Conservation (phyloP, 192 early-diverging fungal species). For the Podila clonocystis region DNA sequence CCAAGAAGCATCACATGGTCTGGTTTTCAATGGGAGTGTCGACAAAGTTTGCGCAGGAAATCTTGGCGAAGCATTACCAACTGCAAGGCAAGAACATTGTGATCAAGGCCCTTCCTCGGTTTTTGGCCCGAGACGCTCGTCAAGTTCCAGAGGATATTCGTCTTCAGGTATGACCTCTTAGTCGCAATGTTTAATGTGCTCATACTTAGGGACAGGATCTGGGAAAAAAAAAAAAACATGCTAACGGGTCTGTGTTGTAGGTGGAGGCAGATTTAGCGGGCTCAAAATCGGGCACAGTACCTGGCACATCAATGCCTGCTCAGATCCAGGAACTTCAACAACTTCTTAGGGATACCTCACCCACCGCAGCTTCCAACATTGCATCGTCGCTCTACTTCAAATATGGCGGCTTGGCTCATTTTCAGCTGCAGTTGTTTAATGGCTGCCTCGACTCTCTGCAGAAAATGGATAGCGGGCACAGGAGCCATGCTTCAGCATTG, state of each 20-base stretch:
- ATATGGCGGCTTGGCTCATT: conserved; percentile 33
- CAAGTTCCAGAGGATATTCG: conserved; percentile 48
- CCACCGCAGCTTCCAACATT: conserved; percentile 16
- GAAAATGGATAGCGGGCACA: conserved; percentile 11
- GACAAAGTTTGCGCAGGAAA: conserved; percentile 37
- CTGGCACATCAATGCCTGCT: conserved; percentile 9
- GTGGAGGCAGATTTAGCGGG: conserved; percentile 25
- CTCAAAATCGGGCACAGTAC: conserved; percentile 2
- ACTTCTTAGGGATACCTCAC: conserved; percentile 14
- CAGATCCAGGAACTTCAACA: conserved; percentile 30
- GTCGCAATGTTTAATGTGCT: too few species aligned
- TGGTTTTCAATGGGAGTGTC: conserved; percentile 58
- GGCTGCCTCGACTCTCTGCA: conserved; percentile 28
- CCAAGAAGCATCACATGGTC: conserved; percentile 57
- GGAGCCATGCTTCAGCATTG: neutral
- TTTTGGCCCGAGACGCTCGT: conserved; percentile 27
- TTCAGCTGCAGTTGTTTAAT: conserved; percentile 26
- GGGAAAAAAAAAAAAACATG: too few species aligned
- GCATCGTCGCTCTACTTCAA: conserved; percentile 19
- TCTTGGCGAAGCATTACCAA: conserved; percentile 42
- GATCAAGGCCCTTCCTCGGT: conserved; percentile 30
- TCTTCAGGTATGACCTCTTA: conserved; percentile 2
- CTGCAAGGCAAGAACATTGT: conserved; percentile 33
- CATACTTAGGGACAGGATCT: too few species aligned
- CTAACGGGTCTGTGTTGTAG: conserved; percentile 3